Evolutionary conservation across 2,329 filamentous ascomycete genomes (phyloP), one percentile per base, ranked within the genome.

Genomic region (Lachnellula arida): DNA sequence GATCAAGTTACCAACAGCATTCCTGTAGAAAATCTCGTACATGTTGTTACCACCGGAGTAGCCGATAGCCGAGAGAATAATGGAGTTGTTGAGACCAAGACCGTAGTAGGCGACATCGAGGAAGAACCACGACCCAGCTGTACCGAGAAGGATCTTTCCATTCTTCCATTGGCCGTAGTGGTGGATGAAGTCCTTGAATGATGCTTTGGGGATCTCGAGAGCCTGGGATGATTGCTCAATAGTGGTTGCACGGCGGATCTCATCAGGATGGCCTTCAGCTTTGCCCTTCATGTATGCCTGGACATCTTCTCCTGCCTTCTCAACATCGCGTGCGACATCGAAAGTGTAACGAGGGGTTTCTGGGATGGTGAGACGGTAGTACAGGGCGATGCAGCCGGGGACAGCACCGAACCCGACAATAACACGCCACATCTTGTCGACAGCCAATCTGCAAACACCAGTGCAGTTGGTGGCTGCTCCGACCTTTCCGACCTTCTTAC

Each of bases 291-390:
- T 82, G 73, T 93, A 94, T 15, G 86, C 85, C 68, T 86, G 81
- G 62, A 88, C 81, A 63, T 94, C 89, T 42, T 82, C 82, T 51
- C 84, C 79, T 40, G 84, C 90, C 75, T 90, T 86, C 65, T 89
- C 81, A 42, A 90, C 78, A 68, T 95, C 89, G 34, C 83, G 84
- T 47, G 84, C 80, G 19, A 95, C 82, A 68, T 95, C 89, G 65
- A 95, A 94, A 23, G 90, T 94, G 74, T 94, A 95, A 22, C 90
- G 87, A 51, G 90, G 90, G 28, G 89, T 93, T 74, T 95, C 90
- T 25, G 90, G 90, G 62, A 95, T 93, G 51, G 89, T 94, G 3
- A 94, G 76, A 65, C 87, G 85, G 66, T 85, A 94, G 77, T 94
- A 94, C 14, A 95, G 81, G 17, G 90, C 90, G 60, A 92, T 84